A percentile compares a stretch with the other conserved stretches of the same genome.
Conservation (phyloP, 2,329 filamentous ascomycete genomes). For the Trichoderma endophyticum region DNA sequence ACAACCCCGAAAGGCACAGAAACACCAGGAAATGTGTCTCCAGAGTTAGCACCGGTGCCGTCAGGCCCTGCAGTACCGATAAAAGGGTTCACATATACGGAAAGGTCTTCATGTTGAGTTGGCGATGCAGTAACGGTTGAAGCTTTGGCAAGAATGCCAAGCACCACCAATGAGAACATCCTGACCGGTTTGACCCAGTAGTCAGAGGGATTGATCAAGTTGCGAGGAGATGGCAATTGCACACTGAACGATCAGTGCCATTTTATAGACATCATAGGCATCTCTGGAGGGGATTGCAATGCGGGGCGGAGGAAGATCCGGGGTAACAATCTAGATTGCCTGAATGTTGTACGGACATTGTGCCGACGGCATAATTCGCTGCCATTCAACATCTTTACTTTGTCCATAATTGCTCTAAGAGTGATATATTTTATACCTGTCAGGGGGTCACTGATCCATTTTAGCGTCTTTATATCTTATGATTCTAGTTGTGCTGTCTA, state of each 20-base stretch:
- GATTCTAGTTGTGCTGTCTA: neutral
- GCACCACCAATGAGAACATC: neutral
- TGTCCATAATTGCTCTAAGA: neutral
- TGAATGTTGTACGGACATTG: neutral
- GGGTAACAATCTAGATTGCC: neutral
- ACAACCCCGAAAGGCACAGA: slow-evolving; percentile 44
- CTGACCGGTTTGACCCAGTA: neutral
- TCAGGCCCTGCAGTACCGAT: slow-evolving; percentile 47
- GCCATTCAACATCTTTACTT: neutral
- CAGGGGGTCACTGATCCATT: fast-evolving
- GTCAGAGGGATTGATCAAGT: neutral
- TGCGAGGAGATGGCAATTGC: no score
- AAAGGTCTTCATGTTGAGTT: neutral
- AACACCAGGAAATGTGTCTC: slow-evolving; percentile 43
- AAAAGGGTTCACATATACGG: slow-evolving; percentile 44
- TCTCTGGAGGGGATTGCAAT: neutral
- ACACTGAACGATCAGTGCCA: neutral
- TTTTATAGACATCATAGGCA: neutral
- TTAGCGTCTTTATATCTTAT: neutral
- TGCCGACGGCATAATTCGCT: slow-evolving; percentile 3
- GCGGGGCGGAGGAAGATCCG: neutral
- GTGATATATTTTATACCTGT: neutral
- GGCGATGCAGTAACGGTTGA: neutral
- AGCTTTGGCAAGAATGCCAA: neutral
- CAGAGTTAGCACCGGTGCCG: slow-evolving; percentile 42